Conservation (phyloP, 1,284 basidiomycete genomes). For the Pseudozyma thailandica region DNA sequence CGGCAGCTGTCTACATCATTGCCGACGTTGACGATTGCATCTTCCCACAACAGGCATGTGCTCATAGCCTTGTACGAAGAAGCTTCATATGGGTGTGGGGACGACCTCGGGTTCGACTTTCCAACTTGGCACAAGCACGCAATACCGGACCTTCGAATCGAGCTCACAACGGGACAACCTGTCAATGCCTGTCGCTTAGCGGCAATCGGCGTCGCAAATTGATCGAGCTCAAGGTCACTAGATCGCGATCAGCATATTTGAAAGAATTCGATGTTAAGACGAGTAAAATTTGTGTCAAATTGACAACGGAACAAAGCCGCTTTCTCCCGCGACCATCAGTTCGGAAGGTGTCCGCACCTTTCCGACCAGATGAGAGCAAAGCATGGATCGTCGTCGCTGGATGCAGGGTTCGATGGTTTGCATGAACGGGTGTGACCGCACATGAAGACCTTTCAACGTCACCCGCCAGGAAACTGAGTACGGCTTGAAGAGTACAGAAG, state of each 20-base stretch:
- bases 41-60: too few relatives aligned
- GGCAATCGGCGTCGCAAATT: background rate
- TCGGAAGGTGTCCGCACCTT: constrained; percentile 7
- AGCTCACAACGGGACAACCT: constrained; percentile 15
- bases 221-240: background rate
- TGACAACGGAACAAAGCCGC: constrained; percentile 17
- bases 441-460: too few relatives aligned
- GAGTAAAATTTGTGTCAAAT: background rate
- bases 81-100: too few relatives aligned
- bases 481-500: too few relatives aligned
- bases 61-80: too few relatives aligned
- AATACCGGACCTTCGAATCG: constrained; percentile 5
- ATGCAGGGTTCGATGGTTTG: constrained; percentile 18
- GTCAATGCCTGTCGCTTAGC: constrained; percentile 7
- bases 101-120: too few relatives aligned
- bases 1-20: too few relatives aligned
- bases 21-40: too few relatives aligned
- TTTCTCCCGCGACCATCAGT: constrained; percentile 14
- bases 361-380: constrained; percentile 2
- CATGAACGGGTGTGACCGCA: constrained; percentile 6
- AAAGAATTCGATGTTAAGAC: constrained; percentile 14
- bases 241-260: too few relatives aligned
- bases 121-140: too few relatives aligned
- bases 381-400: background rate
- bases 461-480: too few relatives aligned